Base-by-base conservation (phyloP, 192 early-diverging fungal genomes). In the Coemansia sp. region DNA sequence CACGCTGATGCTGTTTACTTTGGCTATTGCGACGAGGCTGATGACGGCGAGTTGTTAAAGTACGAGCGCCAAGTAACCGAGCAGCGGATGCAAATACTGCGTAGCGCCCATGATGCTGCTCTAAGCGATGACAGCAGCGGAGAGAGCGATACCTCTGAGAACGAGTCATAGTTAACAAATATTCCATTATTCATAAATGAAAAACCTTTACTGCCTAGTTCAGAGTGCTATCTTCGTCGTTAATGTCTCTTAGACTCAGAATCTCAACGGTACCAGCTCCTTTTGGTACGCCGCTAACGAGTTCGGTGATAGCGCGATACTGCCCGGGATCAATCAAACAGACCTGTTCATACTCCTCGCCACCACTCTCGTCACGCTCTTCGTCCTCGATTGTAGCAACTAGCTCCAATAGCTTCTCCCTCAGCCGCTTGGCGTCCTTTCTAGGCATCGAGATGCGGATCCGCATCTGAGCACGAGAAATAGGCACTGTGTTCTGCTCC, bases 1-100 rank as follows among this genome's bases (percentile, higher is more conserved):
- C 85, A 91, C 29, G 89, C 94, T 13, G 97, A 97, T 72, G 94
- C 94, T 1, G 92, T 94, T 65, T 99, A 99, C 75, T 99, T 92
- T 66, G 95, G 97, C 36, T 99, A 95, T 72, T 85, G 91, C 48
- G 94, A 98, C 71, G 95, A 98, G 74, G 89, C 92, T 29, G 90
- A 91, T 46, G 95, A 97, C 74, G 93, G 91, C 7, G 67, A 81
- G 39, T 75, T 98, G 59, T 70, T 98, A 44, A 89, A 86, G 64
- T 94, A 91, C 72, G 93, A 95, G 73, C 72, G 85, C 16, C 84
- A 87, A 53, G 82, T 86, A 44, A 89, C 92, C 42, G 71, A 84
- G 41, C 63, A 79, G 21, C 67, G 78, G 14, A 77, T 73, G 7
- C 11, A 46, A 13, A 68, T 59, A 63, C 45, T 82, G 37, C 71